These are phyloP conservation scores for Cutaneotrichosporon cavernicola DNA, from an alignment of 1,284 basidiomycete genomes.

Conservation along the genomic window DNA sequence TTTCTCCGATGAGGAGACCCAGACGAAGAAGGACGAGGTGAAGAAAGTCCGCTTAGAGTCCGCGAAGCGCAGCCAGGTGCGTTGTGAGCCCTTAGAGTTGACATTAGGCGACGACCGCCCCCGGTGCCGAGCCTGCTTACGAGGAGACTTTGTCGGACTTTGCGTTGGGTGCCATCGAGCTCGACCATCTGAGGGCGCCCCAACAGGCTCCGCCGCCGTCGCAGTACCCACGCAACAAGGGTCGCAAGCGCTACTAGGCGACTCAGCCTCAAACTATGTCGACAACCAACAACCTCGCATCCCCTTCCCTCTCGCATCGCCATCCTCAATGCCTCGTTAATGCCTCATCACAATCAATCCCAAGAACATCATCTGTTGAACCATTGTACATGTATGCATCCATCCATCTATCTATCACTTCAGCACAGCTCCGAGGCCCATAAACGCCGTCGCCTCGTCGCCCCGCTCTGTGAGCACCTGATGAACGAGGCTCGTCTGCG, in stretches of 20 bases:
- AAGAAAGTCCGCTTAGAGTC: background rate
- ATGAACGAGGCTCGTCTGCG: constrained; percentile 24
- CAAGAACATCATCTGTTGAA: background rate
- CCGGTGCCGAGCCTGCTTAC: background rate
- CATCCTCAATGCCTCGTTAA: background rate
- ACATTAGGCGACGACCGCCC: background rate
- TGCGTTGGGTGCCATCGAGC: background rate
- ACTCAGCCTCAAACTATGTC: background rate
- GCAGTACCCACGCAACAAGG: constrained; percentile 4
- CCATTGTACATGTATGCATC: constrained; percentile 1
- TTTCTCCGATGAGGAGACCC: background rate
- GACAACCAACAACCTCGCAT: background rate
- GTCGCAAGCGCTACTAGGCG: background rate
- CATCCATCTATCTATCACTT: background rate
- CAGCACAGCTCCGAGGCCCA: constrained; percentile 16
- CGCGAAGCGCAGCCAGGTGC: background rate
- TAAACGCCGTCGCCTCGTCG: constrained; percentile 23
- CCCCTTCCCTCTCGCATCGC: background rate
- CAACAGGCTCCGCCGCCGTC: background rate
- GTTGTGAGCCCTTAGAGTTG: background rate
- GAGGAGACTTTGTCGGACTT: background rate
- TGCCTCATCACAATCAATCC: background rate
- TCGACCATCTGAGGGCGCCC: background rate
- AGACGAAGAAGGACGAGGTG: background rate
- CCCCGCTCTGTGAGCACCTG: constrained; percentile 14